These are phyloP conservation scores for Fusarium pseudocircinatum DNA, from an alignment of 2,329 filamentous ascomycete genomes.

Conservation along the genomic window DNA sequence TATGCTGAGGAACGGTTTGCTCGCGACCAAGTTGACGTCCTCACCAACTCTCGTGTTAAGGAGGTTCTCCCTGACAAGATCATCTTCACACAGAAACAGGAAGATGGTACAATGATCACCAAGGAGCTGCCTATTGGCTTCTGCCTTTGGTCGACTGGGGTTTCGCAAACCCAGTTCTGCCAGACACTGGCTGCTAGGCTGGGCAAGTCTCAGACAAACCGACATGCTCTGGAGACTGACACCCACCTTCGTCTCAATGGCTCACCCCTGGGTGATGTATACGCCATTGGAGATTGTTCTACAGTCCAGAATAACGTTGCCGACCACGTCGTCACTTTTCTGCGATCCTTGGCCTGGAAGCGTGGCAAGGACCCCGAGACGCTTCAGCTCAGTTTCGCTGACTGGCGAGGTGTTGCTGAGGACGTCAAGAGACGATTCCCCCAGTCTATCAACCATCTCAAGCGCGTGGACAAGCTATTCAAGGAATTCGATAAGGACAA, in stretches of 20 bases:
- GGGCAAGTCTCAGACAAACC: conserved; percentile 81
- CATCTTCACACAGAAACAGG: conserved; percentile 83
- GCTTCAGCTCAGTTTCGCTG: conserved; percentile 84
- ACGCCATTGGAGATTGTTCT: conserved; percentile 94
- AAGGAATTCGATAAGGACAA: conserved; percentile 92
- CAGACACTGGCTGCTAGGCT: conserved; percentile 82
- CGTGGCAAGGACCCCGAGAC: conserved; percentile 89
- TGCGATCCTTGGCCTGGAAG: conserved; percentile 90
- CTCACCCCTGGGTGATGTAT: conserved; percentile 91
- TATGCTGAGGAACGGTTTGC: conserved; percentile 93
- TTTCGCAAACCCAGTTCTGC: conserved; percentile 84
- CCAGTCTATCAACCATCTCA: conserved; percentile 86
- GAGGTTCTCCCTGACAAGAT: conserved; percentile 88
- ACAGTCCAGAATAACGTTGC: conserved; percentile 98
- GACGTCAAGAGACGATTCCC: conserved; percentile 91
- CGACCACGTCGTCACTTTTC: conserved; percentile 88
- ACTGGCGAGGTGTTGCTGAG: conserved; percentile 87
- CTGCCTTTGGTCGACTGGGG: conserved; percentile 97
- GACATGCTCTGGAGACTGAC: conserved; percentile 92
- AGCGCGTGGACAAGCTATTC: conserved; percentile 90
- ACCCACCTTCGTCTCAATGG: conserved; percentile 90
- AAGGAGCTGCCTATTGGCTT: conserved; percentile 97
- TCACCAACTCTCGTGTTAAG: conserved; percentile 92
- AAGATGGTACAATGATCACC: conserved; percentile 77
- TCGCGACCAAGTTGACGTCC: conserved; percentile 88